Evolutionary conservation across 305 asterid genomes (phyloP).

Genomic region (Solanum hybrid): DNA sequence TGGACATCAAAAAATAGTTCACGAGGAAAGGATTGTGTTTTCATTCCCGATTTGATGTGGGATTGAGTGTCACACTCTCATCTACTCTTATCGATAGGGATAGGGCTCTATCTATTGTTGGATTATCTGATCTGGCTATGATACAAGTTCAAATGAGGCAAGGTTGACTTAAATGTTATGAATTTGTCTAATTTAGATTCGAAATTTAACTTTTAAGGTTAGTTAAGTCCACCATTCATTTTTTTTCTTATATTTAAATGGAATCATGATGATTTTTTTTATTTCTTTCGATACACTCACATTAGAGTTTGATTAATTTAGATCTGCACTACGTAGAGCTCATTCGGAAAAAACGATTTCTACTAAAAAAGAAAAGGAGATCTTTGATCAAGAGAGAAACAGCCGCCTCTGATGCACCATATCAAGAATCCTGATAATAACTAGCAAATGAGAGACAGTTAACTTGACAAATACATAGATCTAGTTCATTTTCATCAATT

Average conservation of each 20-base stretch:
- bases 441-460: background rate
- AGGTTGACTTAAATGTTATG: background rate
- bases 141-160: background rate
- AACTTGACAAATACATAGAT: background rate
- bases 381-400: background rate
- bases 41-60: background rate
- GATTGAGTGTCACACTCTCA: background rate
- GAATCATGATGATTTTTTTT: background rate
- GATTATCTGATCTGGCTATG: background rate
- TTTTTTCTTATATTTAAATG: background rate
- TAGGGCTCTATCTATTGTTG: background rate
- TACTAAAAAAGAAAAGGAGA: too few relatives aligned
- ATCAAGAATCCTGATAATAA: background rate
- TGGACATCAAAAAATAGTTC: background rate
- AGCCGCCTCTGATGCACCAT: fast-evolving
- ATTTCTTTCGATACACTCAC: background rate
- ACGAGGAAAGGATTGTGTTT: background rate
- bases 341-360: fast-evolving
- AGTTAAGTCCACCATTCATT: background rate
- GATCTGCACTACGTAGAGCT: background rate
- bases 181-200: background rate
- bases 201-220: background rate
- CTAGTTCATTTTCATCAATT: background rate
- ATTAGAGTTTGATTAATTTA: background rate
- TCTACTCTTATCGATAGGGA: background rate